These are phyloP conservation scores for Annona squamosa DNA, from an alignment of 164 flowering plant genomes.

Conservation along the genomic window DNA sequence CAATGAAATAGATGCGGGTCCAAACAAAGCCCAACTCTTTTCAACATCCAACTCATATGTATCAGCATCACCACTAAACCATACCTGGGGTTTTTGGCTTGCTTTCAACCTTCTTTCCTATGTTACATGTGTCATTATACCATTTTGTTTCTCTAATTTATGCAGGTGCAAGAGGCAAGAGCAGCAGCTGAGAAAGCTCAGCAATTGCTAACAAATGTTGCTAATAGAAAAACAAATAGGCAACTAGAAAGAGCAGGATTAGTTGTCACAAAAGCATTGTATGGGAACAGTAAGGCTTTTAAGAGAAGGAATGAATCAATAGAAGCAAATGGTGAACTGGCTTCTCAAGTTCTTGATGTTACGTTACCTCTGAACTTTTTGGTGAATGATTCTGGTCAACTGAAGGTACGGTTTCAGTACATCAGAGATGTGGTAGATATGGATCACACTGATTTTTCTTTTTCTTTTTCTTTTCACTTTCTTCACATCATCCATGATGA, in stretches of 20 bases:
- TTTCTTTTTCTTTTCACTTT: no score
- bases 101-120: not conserved
- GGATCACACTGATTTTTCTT: no score
- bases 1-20: no score
- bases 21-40: no score
- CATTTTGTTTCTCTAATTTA: not conserved
- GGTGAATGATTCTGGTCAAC: conserved; percentile 78
- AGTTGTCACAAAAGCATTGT: conserved; percentile 60
- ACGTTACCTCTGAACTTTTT: conserved; percentile 82
- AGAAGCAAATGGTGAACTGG: conserved; percentile 31
- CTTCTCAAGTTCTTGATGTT: conserved; percentile 66
- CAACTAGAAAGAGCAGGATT: conserved; percentile 70
- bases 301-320: conserved; percentile 28
- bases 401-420: conserved; percentile 49
- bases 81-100: not conserved
- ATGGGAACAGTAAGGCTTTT: conserved; percentile 58
- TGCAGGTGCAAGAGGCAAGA: conserved; percentile 71
- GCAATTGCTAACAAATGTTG: conserved; percentile 63
- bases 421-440: not conserved
- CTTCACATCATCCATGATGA: no score
- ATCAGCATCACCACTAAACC: not conserved
- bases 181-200: conserved; percentile 84
- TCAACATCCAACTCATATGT: not conserved
- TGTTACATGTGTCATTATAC: not conserved
- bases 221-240: conserved; percentile 67